Evolutionary conservation across 805 yeast species (phyloP), one percentile per base, ranked within the genome.

Genomic region (Ogataea siamensis): DNA sequence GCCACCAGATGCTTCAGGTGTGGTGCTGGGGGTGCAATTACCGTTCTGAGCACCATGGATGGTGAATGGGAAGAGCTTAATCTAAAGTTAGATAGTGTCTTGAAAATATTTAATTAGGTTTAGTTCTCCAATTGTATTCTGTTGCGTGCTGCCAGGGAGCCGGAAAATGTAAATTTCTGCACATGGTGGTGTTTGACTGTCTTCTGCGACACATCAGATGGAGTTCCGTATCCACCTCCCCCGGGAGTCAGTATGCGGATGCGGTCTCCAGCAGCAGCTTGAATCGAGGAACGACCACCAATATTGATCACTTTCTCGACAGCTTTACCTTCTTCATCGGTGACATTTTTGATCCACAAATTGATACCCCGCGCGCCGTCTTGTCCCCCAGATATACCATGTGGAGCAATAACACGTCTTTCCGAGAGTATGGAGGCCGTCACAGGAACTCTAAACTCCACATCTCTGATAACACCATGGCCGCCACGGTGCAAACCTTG

Each of bases 21-120:
- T 38, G 99, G 99, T 1, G 99, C 99, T 6, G 99, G 99, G 11
- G 99, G 99, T 4, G 99, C 98, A 12, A 80, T 93, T 30, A 93
- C 98, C 0, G 89, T 88, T 2, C 66, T 93, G 43, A 87, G 96
- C 56, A 78, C 86, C 17, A 66, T 70, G n/a, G 76, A 76, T 16
- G 91, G 82, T 2, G 99, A 93, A 60, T 86, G 93, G 83, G 88
- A 87, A 20, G 99, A 93, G 57, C 83, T 93, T 95, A 60, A 71
- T 32, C 65, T 83, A 9, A 93, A 93, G 60, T 64, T 93, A 21
- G 78, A 80, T 25, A 81, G 91, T 57, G 94, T 91, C 7, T 59
- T 87, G 36, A 93, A 80, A 52, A 80, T 84, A 6, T 87, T 87
- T 51, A 56, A 51, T 5, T 30, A 16, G 12, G 10, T 21, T 43